Conservation (phyloP, 1,284 basidiomycete genomes). For the Leucoagaricus sp. region DNA sequence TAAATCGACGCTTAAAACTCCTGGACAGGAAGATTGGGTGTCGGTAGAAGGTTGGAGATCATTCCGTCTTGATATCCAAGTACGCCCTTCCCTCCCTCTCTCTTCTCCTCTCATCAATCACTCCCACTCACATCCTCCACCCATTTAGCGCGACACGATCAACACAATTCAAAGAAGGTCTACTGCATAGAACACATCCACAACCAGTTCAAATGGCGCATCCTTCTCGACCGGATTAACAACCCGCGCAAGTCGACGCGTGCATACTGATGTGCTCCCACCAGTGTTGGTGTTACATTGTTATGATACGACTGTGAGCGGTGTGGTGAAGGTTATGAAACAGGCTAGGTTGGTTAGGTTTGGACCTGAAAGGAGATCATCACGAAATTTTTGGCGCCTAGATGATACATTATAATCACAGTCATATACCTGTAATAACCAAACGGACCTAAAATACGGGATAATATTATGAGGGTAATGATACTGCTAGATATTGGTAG, state of each 20-base stretch:
- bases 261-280: slow-evolving; percentile 54
- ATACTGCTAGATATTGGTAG: too few relatives aligned
- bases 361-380: too few relatives aligned
- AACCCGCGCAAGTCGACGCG: slow-evolving; percentile 86
- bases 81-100: slow-evolving; percentile 27
- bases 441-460: too few relatives aligned
- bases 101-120: slow-evolving; percentile 4
- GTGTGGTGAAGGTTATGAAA: slow-evolving; percentile 87
- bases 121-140: too few relatives aligned
- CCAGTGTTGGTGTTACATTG: slow-evolving; percentile 87
- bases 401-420: too few relatives aligned
- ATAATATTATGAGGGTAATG: too few relatives aligned
- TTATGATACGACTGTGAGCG: slow-evolving; percentile 80
- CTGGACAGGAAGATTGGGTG: slow-evolving; percentile 84
- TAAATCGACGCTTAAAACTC: slow-evolving; percentile 82
- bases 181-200: slow-evolving; percentile 78
- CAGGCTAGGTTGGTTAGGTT: slow-evolving; percentile 82
- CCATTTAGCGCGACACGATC: slow-evolving; percentile 66
- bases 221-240: slow-evolving; percentile 56
- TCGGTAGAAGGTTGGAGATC: slow-evolving; percentile 93
- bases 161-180: slow-evolving; percentile 83
- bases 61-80: slow-evolving; percentile 88
- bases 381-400: too few relatives aligned
- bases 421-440: too few relatives aligned
- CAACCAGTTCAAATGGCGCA: slow-evolving; percentile 80